Conservation (phyloP, 192 early-diverging fungal species). For the Coemansia javaensis region DNA sequence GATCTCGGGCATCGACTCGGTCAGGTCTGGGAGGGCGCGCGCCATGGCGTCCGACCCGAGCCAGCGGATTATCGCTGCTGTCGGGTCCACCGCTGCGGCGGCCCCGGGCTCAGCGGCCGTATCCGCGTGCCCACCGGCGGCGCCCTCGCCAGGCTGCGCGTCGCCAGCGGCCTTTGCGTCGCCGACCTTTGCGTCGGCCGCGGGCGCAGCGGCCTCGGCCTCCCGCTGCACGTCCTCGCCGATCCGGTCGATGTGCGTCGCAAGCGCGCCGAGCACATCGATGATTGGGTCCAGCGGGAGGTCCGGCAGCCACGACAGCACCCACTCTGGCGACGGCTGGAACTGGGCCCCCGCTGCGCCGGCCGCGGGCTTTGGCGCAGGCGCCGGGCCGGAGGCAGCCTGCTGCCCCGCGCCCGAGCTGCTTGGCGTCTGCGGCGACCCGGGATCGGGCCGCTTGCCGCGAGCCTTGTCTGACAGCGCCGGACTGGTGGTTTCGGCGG, state of each 20-base stretch:
- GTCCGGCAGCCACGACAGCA: conserved; percentile 60
- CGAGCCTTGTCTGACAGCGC: conserved; percentile 73
- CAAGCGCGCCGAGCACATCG: conserved; percentile 58
- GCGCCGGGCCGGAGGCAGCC: background rate
- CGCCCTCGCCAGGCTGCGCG: background rate
- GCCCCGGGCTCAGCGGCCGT: conserved; percentile 13
- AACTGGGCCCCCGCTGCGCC: conserved; percentile 12
- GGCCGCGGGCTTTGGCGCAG: background rate
- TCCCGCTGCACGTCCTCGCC: conserved; percentile 60
- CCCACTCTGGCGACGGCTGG: conserved; percentile 41
- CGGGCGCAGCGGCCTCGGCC: conserved; percentile 11
- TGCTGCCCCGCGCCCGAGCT: conserved; percentile 9
- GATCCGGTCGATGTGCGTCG: conserved; percentile 63
- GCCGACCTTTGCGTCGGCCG: conserved; percentile 2
- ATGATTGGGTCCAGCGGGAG: conserved; percentile 69
- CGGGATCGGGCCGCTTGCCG: conserved; percentile 61
- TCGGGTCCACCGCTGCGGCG: conserved; percentile 41
- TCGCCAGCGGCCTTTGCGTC: background rate
- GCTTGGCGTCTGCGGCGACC: background rate
- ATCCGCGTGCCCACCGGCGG: background rate
- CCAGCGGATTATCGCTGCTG: conserved; percentile 47
- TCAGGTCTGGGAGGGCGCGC: conserved; percentile 30
- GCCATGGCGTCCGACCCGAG: conserved; percentile 31
- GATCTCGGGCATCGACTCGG: conserved; percentile 51
- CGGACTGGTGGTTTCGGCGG: conserved; percentile 25